phyloP scores from a whole-genome alignment of 495 filamentous ascomycete species.

The Filosporella fistucella region DNA sequence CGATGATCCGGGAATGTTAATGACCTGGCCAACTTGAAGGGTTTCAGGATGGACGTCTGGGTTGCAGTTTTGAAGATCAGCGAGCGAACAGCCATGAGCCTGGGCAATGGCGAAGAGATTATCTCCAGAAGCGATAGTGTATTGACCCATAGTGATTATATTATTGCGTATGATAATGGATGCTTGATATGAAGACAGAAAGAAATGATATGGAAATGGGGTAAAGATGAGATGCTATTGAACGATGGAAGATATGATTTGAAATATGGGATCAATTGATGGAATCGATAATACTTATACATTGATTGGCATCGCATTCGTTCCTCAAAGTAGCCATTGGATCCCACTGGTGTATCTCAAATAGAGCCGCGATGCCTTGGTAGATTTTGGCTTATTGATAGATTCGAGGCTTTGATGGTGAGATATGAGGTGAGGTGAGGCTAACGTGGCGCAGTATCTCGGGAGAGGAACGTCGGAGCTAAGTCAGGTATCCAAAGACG shows the following conservation, averaged over 20 bases:
- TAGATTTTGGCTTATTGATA: no score
- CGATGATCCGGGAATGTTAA: neutral
- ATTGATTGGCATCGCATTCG: neutral
- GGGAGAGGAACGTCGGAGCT: neutral
- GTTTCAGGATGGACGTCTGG: neutral
- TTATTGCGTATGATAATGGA: neutral
- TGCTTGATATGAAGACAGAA: neutral
- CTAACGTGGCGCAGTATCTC: neutral
- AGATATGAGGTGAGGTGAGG: no score
- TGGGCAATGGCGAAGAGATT: neutral
- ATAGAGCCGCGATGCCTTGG: neutral
- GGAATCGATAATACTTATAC: neutral
- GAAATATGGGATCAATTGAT: neutral
- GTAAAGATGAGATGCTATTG: no score
- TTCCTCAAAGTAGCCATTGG: neutral
- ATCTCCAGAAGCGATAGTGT: neutral
- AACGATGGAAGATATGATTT: neutral
- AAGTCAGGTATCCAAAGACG: neutral
- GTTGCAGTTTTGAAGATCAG: neutral
- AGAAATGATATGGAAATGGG: neutral
- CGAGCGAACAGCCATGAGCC: neutral
- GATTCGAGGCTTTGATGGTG: no score
- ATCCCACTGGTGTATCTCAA: neutral
- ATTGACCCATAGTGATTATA: neutral
- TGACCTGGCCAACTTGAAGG: conserved; percentile 4